Conservation (phyloP, 352 stramenopile species). For the Phytophthora tubulina region DNA sequence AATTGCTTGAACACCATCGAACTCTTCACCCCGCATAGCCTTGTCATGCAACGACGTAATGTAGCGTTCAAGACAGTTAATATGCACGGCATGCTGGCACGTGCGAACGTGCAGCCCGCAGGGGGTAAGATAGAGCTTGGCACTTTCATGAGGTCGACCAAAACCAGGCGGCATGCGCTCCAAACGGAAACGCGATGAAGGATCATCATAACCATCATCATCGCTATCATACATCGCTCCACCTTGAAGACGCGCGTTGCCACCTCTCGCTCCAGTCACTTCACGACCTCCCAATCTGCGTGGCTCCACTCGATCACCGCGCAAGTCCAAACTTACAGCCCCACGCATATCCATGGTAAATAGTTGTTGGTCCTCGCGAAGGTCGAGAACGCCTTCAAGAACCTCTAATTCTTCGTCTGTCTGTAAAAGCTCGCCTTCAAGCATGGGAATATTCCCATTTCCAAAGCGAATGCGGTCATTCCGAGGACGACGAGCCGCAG, state of each 20-base stretch:
- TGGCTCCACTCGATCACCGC: slow-evolving; percentile 37
- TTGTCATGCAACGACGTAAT: slow-evolving; percentile 90
- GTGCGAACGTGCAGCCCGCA: slow-evolving; percentile 87
- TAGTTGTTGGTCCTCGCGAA: slow-evolving; percentile 68
- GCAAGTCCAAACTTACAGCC: slow-evolving; percentile 52
- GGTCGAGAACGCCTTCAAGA: slow-evolving; percentile 71
- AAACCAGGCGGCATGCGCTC: slow-evolving; percentile 61
- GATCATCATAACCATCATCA: slow-evolving; percentile 60
- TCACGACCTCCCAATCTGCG: slow-evolving; percentile 42
- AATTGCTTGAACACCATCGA: slow-evolving; percentile 90
- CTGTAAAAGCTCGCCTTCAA: slow-evolving; percentile 71
- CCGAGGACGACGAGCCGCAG: slow-evolving; percentile 43
- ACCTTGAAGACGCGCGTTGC: slow-evolving; percentile 35
- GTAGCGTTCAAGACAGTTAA: slow-evolving; percentile 88
- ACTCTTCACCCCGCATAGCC: slow-evolving; percentile 88
- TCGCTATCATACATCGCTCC: slow-evolving; percentile 57
- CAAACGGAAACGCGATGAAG: slow-evolving; percentile 49
- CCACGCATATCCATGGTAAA: slow-evolving; percentile 64
- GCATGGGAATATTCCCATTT: slow-evolving; percentile 51
- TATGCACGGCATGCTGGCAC: slow-evolving; percentile 89
- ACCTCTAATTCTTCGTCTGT: slow-evolving; percentile 77
- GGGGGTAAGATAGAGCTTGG: slow-evolving; percentile 79
- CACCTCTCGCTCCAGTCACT: slow-evolving; percentile 26
- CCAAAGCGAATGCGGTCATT: slow-evolving; percentile 59
- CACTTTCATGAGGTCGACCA: slow-evolving; percentile 55